Evolutionary conservation across 805 yeast genomes (phyloP).

Genomic region (Priceomyces melissophilus): DNA sequence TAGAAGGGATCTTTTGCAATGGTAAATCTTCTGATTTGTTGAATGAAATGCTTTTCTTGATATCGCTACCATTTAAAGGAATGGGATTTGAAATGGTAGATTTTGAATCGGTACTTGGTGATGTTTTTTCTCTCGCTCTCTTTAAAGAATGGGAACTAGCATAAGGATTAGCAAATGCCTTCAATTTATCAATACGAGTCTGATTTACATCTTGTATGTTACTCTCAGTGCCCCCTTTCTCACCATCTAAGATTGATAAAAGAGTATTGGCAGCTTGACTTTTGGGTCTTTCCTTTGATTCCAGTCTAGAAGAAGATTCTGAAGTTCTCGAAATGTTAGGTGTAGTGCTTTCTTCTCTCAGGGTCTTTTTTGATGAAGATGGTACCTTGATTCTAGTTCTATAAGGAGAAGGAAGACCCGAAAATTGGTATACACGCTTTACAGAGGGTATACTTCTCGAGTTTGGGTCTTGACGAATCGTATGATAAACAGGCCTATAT

Average conservation of each 20-base stretch:
- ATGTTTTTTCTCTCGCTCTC: constrained; percentile 10
- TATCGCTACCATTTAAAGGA: constrained; percentile 32
- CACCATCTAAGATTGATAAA: constrained; percentile 32
- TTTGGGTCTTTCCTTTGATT: constrained; percentile 15
- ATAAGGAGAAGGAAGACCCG: constrained; percentile 45
- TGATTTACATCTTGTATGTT: constrained; percentile 1
- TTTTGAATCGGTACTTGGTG: neutral
- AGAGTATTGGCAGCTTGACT: constrained; percentile 38
- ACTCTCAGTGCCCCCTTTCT: constrained; percentile 12
- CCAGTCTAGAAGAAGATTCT: neutral
- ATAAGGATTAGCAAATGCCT: constrained; percentile 21
- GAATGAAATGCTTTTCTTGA: constrained; percentile 32
- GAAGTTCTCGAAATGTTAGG: neutral
- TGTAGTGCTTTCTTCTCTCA: constrained; percentile 1
- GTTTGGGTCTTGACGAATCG: constrained; percentile 20
- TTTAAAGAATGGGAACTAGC: constrained; percentile 9
- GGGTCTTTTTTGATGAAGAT: constrained; percentile 11
- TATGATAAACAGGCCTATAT: constrained; percentile 36
- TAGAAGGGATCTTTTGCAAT: neutral
- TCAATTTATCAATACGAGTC: neutral
- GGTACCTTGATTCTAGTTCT: constrained; percentile 38
- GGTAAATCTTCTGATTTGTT: constrained; percentile 28
- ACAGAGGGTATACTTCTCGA: constrained; percentile 29
- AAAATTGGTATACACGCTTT: constrained; percentile 42
- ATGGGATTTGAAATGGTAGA: constrained; percentile 6